Evolutionary conservation across 208 protist genomes (phyloP).

Genomic region (Strigomonas galati): DNA sequence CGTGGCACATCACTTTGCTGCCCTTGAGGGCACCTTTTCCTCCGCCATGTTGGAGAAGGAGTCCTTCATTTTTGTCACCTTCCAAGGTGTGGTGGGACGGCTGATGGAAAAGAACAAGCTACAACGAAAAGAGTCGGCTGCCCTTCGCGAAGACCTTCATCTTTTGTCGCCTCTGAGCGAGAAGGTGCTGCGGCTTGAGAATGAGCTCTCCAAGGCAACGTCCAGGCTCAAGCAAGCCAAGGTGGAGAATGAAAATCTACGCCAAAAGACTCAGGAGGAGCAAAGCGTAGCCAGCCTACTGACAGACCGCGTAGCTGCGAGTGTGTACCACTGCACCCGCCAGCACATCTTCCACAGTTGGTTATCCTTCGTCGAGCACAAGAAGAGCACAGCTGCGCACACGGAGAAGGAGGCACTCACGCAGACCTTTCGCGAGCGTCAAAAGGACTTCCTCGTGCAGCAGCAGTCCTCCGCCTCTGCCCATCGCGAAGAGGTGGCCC

Average conservation of each 20-base stretch:
- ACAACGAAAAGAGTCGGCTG: slow-evolving; percentile 14
- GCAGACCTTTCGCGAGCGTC: slow-evolving; percentile 2
- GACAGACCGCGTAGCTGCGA: slow-evolving; percentile 13
- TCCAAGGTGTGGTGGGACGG: slow-evolving; percentile 14
- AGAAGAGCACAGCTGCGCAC: not conserved
- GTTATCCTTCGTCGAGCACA: slow-evolving; percentile 4
- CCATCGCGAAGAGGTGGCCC: not conserved
- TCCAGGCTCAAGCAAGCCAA: slow-evolving; percentile 16
- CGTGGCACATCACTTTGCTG: not conserved
- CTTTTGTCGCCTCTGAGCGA: slow-evolving; percentile 34
- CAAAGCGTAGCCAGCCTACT: slow-evolving; percentile 10
- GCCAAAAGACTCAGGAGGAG: not conserved
- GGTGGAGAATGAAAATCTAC: slow-evolving; percentile 1
- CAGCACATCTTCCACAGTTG: slow-evolving; percentile 21
- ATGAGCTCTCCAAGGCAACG: slow-evolving; percentile 13
- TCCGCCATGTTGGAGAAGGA: not conserved
- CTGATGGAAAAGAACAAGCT: slow-evolving; percentile 19
- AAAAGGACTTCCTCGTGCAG: not conserved
- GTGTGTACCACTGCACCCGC: slow-evolving; percentile 9
- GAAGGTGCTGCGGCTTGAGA: slow-evolving; percentile 24
- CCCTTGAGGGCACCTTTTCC: not conserved
- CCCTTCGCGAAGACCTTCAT: slow-evolving; percentile 18
- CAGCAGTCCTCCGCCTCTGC: not conserved
- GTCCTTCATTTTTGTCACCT: not conserved
- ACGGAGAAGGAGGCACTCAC: slow-evolving; percentile 2